Base-by-base conservation (phyloP, 176 grass and related monocot genomes). In the Avena sativa region DNA sequence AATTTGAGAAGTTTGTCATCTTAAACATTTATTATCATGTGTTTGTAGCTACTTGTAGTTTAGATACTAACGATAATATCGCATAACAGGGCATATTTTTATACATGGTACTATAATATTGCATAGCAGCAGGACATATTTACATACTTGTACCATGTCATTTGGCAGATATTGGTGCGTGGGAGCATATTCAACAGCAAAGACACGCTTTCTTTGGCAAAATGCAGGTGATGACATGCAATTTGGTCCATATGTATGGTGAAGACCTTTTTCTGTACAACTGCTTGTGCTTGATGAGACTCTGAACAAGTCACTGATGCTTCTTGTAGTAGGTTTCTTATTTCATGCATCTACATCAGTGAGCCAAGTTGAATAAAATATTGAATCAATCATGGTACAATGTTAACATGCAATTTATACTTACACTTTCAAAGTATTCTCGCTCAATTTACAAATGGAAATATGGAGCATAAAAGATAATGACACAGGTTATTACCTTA, bases 181-280 rank as follows among this genome's bases (percentile, higher is more conserved):
- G 94, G 97, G 90, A 99, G 73, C 89, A 96, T 95, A 83, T 99
- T 90, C 85, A 91, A 90, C 83, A 94, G 34, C 97, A 99, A 91
- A 92, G 97, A 67, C 97, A 99, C 59, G 89, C 94, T 71, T 96
- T 96, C 91, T 99, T 99, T 78, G 83, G 87, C 73, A 89, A 94
- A 91, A 99, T 99, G 90, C 97, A 99, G 94, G 97, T 99, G 79
- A 69, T 83, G 68, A 34, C 9, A 61, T 85, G 75, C 44, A 19
- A 70, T 66, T 91, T 71, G 2, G 81, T 79, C 8, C 19, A 64
- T 62, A 49, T 86, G 5, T 46, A 50, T 40, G 66, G 12, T 1
- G 4, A 23, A 58, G 65, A 3, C 17, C 8, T 21, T 59, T 34
- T 74, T 80, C 5, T 71, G 70, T 90, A 83, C 46, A 65, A 9